A percentile compares a stretch with the other conserved stretches of the same genome.
These are phyloP conservation scores for Penicillium pancosmium DNA, from an alignment of 495 filamentous ascomycete genomes.

Conservation along the genomic window DNA sequence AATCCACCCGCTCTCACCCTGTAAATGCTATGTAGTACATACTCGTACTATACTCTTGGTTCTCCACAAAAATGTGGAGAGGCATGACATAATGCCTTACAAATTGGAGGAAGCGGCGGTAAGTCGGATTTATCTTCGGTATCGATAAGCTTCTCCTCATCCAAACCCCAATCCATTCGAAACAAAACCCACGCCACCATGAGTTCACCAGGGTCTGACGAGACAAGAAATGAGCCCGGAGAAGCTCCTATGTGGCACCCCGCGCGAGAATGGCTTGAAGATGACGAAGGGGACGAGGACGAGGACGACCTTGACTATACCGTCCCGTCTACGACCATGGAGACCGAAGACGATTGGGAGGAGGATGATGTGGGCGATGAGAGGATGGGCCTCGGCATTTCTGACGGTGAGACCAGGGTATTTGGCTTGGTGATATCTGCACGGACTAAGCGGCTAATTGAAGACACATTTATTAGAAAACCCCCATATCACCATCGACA, in stretches of 20 bases:
- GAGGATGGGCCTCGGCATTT: slow-evolving; percentile 46
- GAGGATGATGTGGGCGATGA: slow-evolving; percentile 44
- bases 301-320: slow-evolving; percentile 24
- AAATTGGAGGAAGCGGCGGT: not conserved
- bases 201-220: slow-evolving; percentile 18
- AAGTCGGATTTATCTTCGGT: slow-evolving; percentile 5
- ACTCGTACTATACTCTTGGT: not conserved
- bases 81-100: not conserved
- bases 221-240: slow-evolving; percentile 8
- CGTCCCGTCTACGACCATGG: slow-evolving; percentile 21
- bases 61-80: slow-evolving; percentile 4
- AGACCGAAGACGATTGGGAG: slow-evolving; percentile 21
- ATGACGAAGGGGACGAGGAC: slow-evolving; percentile 41
- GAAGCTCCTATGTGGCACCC: slow-evolving; percentile 34
- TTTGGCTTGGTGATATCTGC: slow-evolving; percentile 23
- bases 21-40: not conserved
- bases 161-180: slow-evolving; percentile 4
- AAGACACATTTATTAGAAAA: slow-evolving; percentile 17
- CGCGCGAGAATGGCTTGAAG: slow-evolving; percentile 47
- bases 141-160: slow-evolving; percentile 37
- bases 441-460: slow-evolving; percentile 24
- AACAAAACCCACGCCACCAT: slow-evolving; percentile 10
- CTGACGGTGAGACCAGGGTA: slow-evolving; percentile 42
- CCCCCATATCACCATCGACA: slow-evolving; percentile 38
- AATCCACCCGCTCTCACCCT: not conserved